Base-by-base conservation (phyloP, 2,329 filamentous ascomycete species). In the Microsporum audouinii region DNA sequence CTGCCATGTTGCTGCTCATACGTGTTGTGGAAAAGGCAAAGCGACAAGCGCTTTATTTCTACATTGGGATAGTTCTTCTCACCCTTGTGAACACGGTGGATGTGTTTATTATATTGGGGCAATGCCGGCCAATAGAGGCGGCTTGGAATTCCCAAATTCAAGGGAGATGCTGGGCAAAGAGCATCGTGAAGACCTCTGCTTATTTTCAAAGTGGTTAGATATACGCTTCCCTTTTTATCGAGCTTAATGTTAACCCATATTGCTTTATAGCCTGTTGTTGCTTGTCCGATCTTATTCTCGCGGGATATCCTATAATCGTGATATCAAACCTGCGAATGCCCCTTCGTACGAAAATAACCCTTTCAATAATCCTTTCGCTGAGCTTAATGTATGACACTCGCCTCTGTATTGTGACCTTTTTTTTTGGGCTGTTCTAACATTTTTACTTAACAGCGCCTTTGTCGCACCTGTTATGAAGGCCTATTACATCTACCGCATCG, bases 281-380 rank as follows among this genome's bases (percentile, higher is more conserved):
- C 29, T 51, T 59, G 2, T 61, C 62, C n/a, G 62, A 63, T 56
- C 36, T 63, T 34, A 29, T 57, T n/a, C 62, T 63, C 2, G 57
- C 62, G 7, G 51, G 61, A 33, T 63, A 62, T 45, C 62, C 62
- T 23, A 49, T 60, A n/a, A 62, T 60, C 39, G 60, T 63, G 14
- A 62, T 63, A 7, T 59, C 53, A 23, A 47, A 45, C n/a, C 49
- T 63, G 27, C 57, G 61, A 34, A 63, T 63, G 60, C 38, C 47
- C 7, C 34, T 29, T 33, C 60, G 59, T 1, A 17, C 61, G 14
- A 63, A 62, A 33, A 51, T 61, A 3, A 59, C 49, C 10, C 36
- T 63, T 17, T 55, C 53, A 6, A 38, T 39, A 2, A 58, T 63
- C 7, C 27, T 63, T 2, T 57, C 60, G 31, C 36, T 63, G 14